A percentile compares a stretch with the other conserved stretches of the same genome.
These are phyloP conservation scores for Starmerella sp. DNA, from an alignment of 805 yeast genomes.

Conservation along the genomic window DNA sequence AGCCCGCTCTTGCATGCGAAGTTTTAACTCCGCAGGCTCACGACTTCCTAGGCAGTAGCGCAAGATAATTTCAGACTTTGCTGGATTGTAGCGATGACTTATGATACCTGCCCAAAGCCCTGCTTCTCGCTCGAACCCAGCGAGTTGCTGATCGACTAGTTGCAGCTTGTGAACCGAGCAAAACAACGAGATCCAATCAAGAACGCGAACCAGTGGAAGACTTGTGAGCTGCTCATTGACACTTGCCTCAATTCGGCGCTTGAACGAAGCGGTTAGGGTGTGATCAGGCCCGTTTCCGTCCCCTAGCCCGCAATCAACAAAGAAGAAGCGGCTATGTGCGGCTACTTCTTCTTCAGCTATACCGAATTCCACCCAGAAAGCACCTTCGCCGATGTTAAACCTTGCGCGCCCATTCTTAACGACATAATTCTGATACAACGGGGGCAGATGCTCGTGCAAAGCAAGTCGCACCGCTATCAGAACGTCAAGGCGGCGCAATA, in stretches of 20 bases:
- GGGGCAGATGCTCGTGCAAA: constrained; percentile 45
- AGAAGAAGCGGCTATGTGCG: constrained; percentile 54
- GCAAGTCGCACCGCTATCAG: constrained; percentile 68
- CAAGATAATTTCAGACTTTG: constrained; percentile 42
- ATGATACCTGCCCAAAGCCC: constrained; percentile 51
- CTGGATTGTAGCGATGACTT: constrained; percentile 44
- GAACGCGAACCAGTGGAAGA: constrained; percentile 41
- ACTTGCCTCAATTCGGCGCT: constrained; percentile 40
- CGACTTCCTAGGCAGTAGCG: constrained; percentile 48
- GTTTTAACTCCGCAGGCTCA: constrained; percentile 3
- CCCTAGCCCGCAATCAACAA: constrained; percentile 63
- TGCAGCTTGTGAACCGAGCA: constrained; percentile 56
- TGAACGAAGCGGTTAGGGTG: constrained; percentile 21
- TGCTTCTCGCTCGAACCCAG: constrained; percentile 33
- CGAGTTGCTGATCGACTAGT: constrained; percentile 46
- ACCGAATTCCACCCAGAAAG: constrained; percentile 69
- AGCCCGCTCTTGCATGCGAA: constrained; percentile 2
- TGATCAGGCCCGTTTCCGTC: constrained; percentile 31
- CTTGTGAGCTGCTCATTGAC: constrained; percentile 43
- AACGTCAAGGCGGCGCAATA: constrained; percentile 59
- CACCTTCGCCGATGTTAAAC: constrained; percentile 44
- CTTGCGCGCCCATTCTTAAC: constrained; percentile 69
- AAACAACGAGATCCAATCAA: constrained; percentile 47
- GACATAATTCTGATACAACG: constrained; percentile 47
- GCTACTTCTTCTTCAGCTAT: constrained; percentile 44